Evolutionary conservation across 306 rosid species (phyloP), one percentile per base, ranked within the genome.

Genomic region (Morella rubra): DNA sequence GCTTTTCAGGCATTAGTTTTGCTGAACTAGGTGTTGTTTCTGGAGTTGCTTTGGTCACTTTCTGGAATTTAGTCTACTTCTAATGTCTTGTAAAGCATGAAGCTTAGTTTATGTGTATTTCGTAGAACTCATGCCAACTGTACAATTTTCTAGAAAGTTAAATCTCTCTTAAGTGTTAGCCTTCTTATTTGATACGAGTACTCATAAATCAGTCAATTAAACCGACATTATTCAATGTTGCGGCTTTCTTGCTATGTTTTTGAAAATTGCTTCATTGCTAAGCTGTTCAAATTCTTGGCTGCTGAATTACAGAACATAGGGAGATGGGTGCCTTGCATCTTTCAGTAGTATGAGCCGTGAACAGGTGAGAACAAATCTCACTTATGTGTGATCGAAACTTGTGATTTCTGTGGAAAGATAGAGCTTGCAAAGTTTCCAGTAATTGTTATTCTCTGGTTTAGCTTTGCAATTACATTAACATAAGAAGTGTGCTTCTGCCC

Each of bases 251-350:
- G 50, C 50, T 54, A 66, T 52, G 47, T 69, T 51, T 58, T 62
- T 41, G 55, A 27, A 7, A 22, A 55, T 74, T 65, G 60, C 72
- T 69, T 79, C 54, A 71, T 72, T 73, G 75, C 89, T 84, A 71
- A 81, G 87, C 80, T 52, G 2, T 74, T 45, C 22, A 58, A 73
- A 40, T 72, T 81, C 78, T 81, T 85, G 73, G 56, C 87, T 73
- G 77, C 81, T 88, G 83, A 84, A 84, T 83, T 81, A 84, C 88
- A 87, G 90, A 91, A 77, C 81, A 32, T 85, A 84, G 88, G 78
- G 86, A 82, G 69, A 85, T 64, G 88, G 85, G 79, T 85, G 82
- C 86, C 84, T 82, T 72, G 78, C 85, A 81, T 82, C 86, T 76
- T 74, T 85, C 87, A 73, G 77, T 78, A 75, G 79, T 72, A 54